A percentile compares a stretch with the other conserved stretches of the same genome.
These are phyloP conservation scores for Talaromyces sp. DNA, from an alignment of 2,329 filamentous ascomycete genomes.

Conservation along the genomic window DNA sequence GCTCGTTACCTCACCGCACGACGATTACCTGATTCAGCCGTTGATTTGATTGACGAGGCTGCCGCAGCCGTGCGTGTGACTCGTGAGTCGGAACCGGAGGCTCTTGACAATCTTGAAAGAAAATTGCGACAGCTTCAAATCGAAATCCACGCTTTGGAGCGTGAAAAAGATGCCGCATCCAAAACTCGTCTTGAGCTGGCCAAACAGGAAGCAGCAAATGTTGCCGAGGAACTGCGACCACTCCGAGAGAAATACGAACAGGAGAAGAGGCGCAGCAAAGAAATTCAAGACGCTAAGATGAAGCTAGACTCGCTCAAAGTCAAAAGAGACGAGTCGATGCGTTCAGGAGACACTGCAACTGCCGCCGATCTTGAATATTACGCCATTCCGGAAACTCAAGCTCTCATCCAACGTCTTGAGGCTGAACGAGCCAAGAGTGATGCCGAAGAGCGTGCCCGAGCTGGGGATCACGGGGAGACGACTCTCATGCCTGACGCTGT, in stretches of 20 bases:
- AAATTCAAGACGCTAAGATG: slow-evolving; percentile 90
- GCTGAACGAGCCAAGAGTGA: slow-evolving; percentile 74
- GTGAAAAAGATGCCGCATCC: slow-evolving; percentile 92
- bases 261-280: slow-evolving; percentile 84
- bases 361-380: slow-evolving; percentile 96
- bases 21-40: slow-evolving; percentile 90
- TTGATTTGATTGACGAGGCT: slow-evolving; percentile 93
- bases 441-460: slow-evolving; percentile 53
- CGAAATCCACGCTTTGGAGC: slow-evolving; percentile 89
- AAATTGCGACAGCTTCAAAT: slow-evolving; percentile 88
- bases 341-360: slow-evolving; percentile 75
- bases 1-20: slow-evolving; percentile 88
- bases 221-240: slow-evolving; percentile 86
- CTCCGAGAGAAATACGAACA: slow-evolving; percentile 93
- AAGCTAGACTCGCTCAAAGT: slow-evolving; percentile 89
- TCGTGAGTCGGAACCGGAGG: slow-evolving; percentile 92
- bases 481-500: slow-evolving; percentile 87
- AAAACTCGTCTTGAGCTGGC: slow-evolving; percentile 76
- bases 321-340: slow-evolving; percentile 89
- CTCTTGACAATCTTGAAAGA: slow-evolving; percentile 90
- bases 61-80: slow-evolving; percentile 94
- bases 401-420: slow-evolving; percentile 76
- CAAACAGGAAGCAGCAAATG: slow-evolving; percentile 86
- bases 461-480: slow-evolving; percentile 56
- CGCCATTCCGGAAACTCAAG: slow-evolving; percentile 87